These are phyloP conservation scores for Trichoderma aggressivum DNA, from an alignment of 2,329 filamentous ascomycete genomes.

Conservation along the genomic window DNA sequence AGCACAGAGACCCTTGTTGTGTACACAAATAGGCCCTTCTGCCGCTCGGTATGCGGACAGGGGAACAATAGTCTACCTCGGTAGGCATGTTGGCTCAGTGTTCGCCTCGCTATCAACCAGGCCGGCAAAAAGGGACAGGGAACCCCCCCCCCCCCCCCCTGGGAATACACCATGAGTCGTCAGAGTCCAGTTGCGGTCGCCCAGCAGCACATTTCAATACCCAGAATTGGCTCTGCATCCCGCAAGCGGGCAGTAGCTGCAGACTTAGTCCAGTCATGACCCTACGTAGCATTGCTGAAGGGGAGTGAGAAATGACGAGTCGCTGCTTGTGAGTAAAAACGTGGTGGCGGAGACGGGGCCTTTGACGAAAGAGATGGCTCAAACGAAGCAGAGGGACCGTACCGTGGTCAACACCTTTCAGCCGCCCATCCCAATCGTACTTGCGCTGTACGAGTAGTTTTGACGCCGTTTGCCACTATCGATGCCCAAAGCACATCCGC, in stretches of 20 bases:
- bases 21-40: background rate
- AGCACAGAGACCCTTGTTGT: background rate
- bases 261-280: background rate
- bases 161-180: background rate
- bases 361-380: background rate
- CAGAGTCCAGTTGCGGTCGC: background rate
- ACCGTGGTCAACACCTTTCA: background rate
- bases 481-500: background rate
- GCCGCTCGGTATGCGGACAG: background rate
- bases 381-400: background rate
- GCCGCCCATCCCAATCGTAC: background rate
- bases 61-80: background rate
- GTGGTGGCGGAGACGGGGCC: background rate
- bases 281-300: background rate
- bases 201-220: background rate
- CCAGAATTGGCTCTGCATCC: background rate
- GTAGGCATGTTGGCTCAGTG: background rate
- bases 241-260: slow-evolving; percentile 8
- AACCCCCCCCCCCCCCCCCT: background rate
- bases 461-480: background rate
- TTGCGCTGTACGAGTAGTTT: background rate
- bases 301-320: slow-evolving; percentile 11
- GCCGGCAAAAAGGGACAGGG: background rate
- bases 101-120: background rate
- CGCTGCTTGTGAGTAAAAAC: background rate